These are phyloP conservation scores for Silybum marianum DNA, from an alignment of 129 eudicot species.

Conservation along the genomic window DNA sequence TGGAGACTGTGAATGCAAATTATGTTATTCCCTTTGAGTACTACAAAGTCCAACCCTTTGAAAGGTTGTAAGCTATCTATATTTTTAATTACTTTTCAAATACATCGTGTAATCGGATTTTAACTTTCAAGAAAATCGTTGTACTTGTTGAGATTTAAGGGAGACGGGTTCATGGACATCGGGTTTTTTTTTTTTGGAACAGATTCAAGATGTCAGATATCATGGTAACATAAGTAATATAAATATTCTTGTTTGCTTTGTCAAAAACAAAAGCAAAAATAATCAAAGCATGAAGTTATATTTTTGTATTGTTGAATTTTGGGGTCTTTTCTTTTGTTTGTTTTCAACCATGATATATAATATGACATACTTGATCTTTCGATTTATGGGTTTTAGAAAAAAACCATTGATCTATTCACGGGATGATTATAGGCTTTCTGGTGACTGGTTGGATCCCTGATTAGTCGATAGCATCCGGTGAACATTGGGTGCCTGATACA, in stretches of 20 bases:
- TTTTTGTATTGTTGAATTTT: neutral
- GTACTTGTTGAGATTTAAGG: neutral
- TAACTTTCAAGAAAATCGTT: neutral
- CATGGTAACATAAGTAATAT: neutral
- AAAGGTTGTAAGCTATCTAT: slow-evolving; percentile 24
- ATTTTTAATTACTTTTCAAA: neutral
- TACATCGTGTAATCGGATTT: neutral
- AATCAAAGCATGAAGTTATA: neutral
- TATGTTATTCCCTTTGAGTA: slow-evolving; percentile 41
- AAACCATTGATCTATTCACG: neutral
- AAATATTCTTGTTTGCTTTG: neutral
- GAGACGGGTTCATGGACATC: neutral
- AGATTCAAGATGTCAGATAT: too few relatives aligned
- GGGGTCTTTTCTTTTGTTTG: neutral
- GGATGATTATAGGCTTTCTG: neutral
- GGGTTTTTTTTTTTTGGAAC: neutral
- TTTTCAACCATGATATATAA: neutral
- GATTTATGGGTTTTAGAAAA: neutral
- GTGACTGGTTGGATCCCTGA: neutral
- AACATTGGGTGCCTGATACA: neutral
- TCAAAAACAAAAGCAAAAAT: neutral
- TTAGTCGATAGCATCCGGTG: neutral
- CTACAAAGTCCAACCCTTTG: slow-evolving; percentile 29
- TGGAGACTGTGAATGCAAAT: slow-evolving; percentile 32
- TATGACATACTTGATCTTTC: neutral